A percentile compares a stretch with the other conserved stretches of the same genome.
Conservation (phyloP, 2,329 filamentous ascomycete genomes). For the Colletotrichum caudatum region DNA sequence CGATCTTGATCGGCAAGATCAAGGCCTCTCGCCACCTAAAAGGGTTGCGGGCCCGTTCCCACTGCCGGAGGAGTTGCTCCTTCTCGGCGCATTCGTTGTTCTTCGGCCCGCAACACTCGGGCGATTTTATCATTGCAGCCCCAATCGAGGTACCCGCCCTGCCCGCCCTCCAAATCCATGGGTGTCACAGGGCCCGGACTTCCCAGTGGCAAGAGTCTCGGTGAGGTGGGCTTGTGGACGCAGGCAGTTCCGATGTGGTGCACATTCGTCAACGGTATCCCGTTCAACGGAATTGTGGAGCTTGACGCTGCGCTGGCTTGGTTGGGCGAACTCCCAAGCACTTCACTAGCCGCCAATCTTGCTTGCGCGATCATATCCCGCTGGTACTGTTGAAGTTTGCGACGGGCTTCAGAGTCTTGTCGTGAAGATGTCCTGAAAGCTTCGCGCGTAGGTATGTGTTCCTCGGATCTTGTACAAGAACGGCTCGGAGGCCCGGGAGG, state of each 20-base stretch:
- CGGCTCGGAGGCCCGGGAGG: constrained; percentile 20
- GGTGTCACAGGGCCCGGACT: constrained; percentile 73
- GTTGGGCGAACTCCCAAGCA: constrained; percentile 46
- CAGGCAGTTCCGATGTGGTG: constrained; percentile 53
- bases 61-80: constrained; percentile 49
- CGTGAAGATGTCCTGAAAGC: constrained; percentile 47
- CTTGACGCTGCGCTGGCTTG: constrained; percentile 45
- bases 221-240: constrained; percentile 61
- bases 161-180: constrained; percentile 63
- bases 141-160: constrained; percentile 54
- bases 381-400: constrained; percentile 69
- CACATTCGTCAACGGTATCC: constrained; percentile 53
- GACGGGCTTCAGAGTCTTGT: constrained; percentile 61
- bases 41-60: constrained; percentile 49
- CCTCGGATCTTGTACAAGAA: constrained; percentile 38
- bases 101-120: constrained; percentile 46
- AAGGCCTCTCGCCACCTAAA: constrained; percentile 40
- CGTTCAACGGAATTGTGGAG: constrained; percentile 51
- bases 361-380: constrained; percentile 72
- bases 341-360: constrained; percentile 56
- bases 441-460: constrained; percentile 45
- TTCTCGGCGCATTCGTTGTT: constrained; percentile 49
- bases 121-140: constrained; percentile 46
- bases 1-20: neutral
- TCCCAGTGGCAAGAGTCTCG: constrained; percentile 64